Base-by-base conservation (phyloP, 1,284 basidiomycete species). In the Melanopsichium pennsylvanicum region DNA sequence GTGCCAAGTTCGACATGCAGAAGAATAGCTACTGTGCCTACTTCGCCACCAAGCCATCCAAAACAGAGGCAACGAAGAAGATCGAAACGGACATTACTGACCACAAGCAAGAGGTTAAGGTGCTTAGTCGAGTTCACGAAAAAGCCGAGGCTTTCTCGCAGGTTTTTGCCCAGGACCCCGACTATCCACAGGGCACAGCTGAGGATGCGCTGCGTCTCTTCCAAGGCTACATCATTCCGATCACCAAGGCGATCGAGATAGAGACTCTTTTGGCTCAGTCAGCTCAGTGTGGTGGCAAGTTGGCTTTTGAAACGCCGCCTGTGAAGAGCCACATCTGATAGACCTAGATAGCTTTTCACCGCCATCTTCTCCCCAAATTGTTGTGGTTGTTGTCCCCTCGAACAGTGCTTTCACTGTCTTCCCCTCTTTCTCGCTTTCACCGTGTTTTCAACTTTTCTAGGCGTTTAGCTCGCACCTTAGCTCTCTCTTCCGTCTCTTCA, bases 201-300 rank as follows among this genome's bases (percentile, higher is more conserved):
- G 29, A 33, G 15, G 16, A 43, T 16, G 18, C 61, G 2, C 40
- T 67, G 2, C 33, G 42, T 3, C 40, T 67, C 32, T 67, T 67
- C 52, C 57, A 61, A 32, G 57, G 52, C 5, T 67, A 67, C 40
- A n/a, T 67, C 25, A 36, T 67, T 21, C 63, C 63, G 3, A 32
- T 67, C 32, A 67, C 63, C 5, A 51, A 43, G 21, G 42, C 47
- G 8, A 18, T 61, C 23, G 52, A 67, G 29, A 27, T 47, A 0
- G 5, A 32, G 2, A 32, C 43, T 19, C 39, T 60, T 16, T 6
- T 41, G 16, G 29, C 16, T 23, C 52, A 48, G 13, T n/a, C n/a
- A n/a, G n/a, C n/a, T n/a, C n/a, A n/a, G n/a, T n/a, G n/a, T n/a
- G n/a, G n/a, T n/a, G n/a, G n/a, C n/a, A n/a, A n/a, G n/a, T n/a